Conservation (phyloP, 805 yeast species). For the Hanseniaspora meyeri region DNA sequence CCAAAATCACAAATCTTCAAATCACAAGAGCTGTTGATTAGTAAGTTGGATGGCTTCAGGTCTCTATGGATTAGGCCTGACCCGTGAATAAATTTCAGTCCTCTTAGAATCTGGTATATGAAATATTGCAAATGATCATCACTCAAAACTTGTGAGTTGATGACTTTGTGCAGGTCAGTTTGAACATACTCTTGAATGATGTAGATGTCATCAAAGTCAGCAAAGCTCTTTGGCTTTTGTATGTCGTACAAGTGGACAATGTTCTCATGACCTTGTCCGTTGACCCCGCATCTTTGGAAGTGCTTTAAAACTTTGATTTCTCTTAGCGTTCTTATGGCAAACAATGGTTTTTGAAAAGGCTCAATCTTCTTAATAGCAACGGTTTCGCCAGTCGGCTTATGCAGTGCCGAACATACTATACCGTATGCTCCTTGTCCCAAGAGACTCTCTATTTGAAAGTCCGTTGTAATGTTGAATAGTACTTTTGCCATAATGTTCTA, state of each 20-base stretch:
- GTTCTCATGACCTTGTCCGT: constrained; percentile 53
- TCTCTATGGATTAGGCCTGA: constrained; percentile 94
- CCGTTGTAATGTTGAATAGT: constrained; percentile 72
- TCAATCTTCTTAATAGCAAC: constrained; percentile 94
- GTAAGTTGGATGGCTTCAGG: constrained; percentile 75
- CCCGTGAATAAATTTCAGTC: constrained; percentile 78
- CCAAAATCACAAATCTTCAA: constrained; percentile 92
- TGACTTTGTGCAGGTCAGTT: constrained; percentile 73
- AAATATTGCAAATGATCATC: constrained; percentile 94
- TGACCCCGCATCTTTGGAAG: constrained; percentile 36
- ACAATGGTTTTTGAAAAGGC: constrained; percentile 81
- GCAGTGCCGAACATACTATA: constrained; percentile 78
- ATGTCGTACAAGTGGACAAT: constrained; percentile 81
- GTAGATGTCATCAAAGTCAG: constrained; percentile 74
- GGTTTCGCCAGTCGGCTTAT: constrained; percentile 69
- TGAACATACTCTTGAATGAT: constrained; percentile 81
- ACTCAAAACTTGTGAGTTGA: constrained; percentile 64
- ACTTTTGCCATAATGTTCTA: constrained; percentile 23
- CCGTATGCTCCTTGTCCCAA: constrained; percentile 97
- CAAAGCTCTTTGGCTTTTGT: constrained; percentile 68
- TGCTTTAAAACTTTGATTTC: constrained; percentile 81
- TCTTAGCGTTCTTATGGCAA: constrained; percentile 76
- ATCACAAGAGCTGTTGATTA: constrained; percentile 86
- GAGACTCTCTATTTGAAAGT: constrained; percentile 71
- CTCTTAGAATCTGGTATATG: constrained; percentile 80